Evolutionary conservation across 768 basidiomycete species (phyloP).

Genomic region (Rhizopogon vinicolor): DNA sequence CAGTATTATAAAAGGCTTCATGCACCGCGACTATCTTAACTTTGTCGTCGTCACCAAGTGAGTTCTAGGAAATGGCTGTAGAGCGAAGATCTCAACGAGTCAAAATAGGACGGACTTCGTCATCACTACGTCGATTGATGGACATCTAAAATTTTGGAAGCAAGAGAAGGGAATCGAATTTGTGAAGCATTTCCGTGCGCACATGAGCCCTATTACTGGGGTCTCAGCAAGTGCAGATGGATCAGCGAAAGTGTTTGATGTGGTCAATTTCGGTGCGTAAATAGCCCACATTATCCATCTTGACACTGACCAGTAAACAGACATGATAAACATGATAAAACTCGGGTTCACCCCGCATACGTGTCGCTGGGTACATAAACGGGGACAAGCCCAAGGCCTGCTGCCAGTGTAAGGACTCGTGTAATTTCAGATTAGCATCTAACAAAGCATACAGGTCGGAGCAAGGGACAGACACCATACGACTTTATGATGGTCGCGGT

Average conservation of each 20-base stretch:
- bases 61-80: conserved; percentile 14
- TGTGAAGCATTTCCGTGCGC: conserved; percentile 96
- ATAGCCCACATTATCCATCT: not conserved
- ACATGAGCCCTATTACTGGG: conserved; percentile 70
- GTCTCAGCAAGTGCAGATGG: conserved; percentile 89
- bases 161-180: conserved; percentile 95
- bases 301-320: conserved; percentile 34
- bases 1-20: conserved; percentile 97
- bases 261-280: conserved; percentile 89
- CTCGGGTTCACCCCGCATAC: conserved; percentile 80
- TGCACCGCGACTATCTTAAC: conserved; percentile 93
- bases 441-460: conserved; percentile 61
- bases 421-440: conserved; percentile 6
- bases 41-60: conserved; percentile 88
- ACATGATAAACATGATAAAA: conserved; percentile 99
- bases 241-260: conserved; percentile 93
- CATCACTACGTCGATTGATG: conserved; percentile 92
- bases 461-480: conserved; percentile 63
- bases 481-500: conserved; percentile 91
- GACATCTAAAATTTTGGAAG: conserved; percentile 97
- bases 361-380: conserved; percentile 93
- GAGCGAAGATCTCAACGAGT: conserved; percentile 5
- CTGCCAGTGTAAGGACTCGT: conserved; percentile 74
- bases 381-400: conserved; percentile 82
- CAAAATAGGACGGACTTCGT: conserved; percentile 79